phyloP scores from a whole-genome alignment of 1,139 yeast genomes.

The Yarrowia galli region DNA sequence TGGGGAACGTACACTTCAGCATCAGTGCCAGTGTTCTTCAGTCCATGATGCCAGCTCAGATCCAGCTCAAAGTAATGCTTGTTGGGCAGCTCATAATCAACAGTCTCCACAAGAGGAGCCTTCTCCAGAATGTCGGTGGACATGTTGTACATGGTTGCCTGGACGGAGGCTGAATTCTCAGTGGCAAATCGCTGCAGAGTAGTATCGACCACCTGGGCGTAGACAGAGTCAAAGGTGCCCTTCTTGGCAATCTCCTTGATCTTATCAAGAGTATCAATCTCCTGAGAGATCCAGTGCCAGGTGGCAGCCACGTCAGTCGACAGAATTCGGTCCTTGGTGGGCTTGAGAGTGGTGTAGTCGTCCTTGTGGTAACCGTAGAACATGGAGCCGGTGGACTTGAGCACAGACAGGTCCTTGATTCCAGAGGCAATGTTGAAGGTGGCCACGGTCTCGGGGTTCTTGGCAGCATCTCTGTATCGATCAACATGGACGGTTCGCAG shows the following conservation, averaged over 20 bases:
- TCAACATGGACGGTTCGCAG: slow-evolving; percentile 67
- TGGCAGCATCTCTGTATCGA: slow-evolving; percentile 53
- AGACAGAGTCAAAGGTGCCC: slow-evolving; percentile 72
- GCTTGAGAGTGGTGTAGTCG: slow-evolving; percentile 86
- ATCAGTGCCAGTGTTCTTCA: slow-evolving; percentile 64
- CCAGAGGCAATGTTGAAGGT: slow-evolving; percentile 69
- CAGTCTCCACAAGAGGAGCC: slow-evolving; percentile 65
- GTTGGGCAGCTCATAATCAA: slow-evolving; percentile 81
- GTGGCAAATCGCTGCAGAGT: slow-evolving; percentile 81
- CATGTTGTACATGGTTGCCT: slow-evolving; percentile 96
- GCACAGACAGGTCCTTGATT: slow-evolving; percentile 81
- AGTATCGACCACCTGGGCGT: slow-evolving; percentile 64
- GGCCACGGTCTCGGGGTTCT: slow-evolving; percentile 36
- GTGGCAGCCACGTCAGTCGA: slow-evolving; percentile 84
- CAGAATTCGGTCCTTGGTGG: slow-evolving; percentile 81
- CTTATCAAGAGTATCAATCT: slow-evolving; percentile 52
- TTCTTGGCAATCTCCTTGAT: slow-evolving; percentile 61
- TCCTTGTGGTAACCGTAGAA: slow-evolving; percentile 85
- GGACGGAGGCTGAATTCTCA: slow-evolving; percentile 90
- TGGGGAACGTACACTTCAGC: slow-evolving; percentile 88
- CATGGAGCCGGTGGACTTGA: slow-evolving; percentile 94
- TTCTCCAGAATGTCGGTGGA: slow-evolving; percentile 68
- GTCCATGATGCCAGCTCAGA: slow-evolving; percentile 80
- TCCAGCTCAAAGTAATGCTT: slow-evolving; percentile 86
- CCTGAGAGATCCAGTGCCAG: slow-evolving; percentile 61